phyloP scores from a whole-genome alignment of 345 rosid species.

The Eucalyptus microcorys region DNA sequence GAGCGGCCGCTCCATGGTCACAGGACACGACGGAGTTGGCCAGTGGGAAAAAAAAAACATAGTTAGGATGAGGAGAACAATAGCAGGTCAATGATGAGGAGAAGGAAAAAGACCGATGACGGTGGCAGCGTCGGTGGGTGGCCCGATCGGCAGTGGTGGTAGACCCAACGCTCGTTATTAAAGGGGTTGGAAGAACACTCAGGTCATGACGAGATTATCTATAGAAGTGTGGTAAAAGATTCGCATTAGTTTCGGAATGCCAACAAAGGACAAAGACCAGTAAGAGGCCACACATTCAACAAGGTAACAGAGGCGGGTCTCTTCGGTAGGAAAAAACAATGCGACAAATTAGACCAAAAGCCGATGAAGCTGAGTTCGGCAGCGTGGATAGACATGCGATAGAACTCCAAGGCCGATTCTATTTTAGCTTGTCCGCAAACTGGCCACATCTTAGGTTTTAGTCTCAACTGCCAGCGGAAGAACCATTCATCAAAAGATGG shows the following conservation, averaged over 20 bases:
- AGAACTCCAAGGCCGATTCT: neutral
- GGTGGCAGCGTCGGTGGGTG: too few species aligned
- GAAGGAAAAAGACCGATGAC: too few species aligned
- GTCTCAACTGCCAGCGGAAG: neutral
- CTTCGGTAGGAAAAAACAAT: neutral
- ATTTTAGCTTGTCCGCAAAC: neutral
- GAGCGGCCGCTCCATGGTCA: too few species aligned
- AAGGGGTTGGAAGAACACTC: rapidly evolving
- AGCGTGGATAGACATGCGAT: neutral
- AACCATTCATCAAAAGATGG: neutral
- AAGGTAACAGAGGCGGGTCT: neutral
- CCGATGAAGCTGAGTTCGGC: too few species aligned
- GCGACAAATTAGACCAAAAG: neutral
- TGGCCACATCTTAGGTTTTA: neutral
- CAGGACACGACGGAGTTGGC: too few species aligned
- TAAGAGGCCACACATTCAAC: neutral
- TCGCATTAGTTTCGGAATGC: rapidly evolving
- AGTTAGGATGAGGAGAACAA: too few species aligned
- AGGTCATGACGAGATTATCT: too few species aligned
- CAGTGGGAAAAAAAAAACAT: too few species aligned
- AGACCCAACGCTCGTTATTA: rapidly evolving
- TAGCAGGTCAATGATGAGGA: too few species aligned
- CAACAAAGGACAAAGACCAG: neutral
- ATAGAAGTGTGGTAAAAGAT: too few species aligned
- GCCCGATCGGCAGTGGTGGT: too few species aligned